Percentiles rank a stretch among this genome's conserved stretches.
phyloP scores from a whole-genome alignment of 1,284 basidiomycete species.

The Acaromyces ingoldii region DNA sequence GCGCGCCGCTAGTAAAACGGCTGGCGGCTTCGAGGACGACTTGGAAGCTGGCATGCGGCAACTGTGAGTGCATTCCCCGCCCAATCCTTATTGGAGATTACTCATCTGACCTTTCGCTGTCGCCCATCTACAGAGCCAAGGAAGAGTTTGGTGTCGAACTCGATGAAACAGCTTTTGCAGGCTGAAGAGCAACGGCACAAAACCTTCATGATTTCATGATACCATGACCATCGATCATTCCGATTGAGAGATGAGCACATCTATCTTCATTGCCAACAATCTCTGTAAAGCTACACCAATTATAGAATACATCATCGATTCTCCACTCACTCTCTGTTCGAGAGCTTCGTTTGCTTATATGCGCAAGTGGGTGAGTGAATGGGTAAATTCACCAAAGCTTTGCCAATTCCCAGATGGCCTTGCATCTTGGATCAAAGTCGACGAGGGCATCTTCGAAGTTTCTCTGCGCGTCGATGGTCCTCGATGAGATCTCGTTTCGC shows the following conservation, averaged over 20 bases:
- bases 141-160: constrained; percentile 42
- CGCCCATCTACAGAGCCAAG: too few relatives aligned
- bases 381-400: too few relatives aligned
- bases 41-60: constrained; percentile 37
- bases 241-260: too few relatives aligned
- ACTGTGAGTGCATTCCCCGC: too few relatives aligned
- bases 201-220: too few relatives aligned
- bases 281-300: too few relatives aligned
- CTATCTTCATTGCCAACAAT: too few relatives aligned
- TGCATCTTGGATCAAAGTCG: neutral
- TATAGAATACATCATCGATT: too few relatives aligned
- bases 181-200: constrained; percentile 10
- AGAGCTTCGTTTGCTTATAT: too few relatives aligned
- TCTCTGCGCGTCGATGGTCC: neutral
- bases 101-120: neutral
- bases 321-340: too few relatives aligned
- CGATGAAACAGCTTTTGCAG: constrained; percentile 35
- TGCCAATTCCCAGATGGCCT: neutral
- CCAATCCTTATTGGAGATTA: neutral
- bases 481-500: neutral
- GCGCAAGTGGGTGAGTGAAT: too few relatives aligned
- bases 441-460: neutral
- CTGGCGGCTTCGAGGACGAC: constrained; percentile 41
- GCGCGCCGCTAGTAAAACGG: neutral
- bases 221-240: too few relatives aligned